Conservation (phyloP, 75 land plant species). For the Chamaecyparis obtusa region DNA sequence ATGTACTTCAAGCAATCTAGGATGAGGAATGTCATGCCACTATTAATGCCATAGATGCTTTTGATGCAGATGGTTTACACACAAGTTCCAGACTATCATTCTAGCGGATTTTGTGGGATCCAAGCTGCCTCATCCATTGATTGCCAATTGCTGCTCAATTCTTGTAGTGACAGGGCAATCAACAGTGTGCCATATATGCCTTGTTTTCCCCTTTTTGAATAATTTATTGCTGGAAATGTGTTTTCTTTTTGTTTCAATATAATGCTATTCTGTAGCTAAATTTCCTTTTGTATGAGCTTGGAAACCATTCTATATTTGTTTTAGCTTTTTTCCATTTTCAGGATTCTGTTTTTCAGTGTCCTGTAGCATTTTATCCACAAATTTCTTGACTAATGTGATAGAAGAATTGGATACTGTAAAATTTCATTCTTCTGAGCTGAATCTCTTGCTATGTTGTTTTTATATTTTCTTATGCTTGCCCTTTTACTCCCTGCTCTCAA, state of each 20-base stretch:
- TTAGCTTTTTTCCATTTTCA: too few relatives aligned
- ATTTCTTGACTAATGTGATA: background rate
- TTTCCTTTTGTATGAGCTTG: background rate
- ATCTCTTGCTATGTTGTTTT: background rate
- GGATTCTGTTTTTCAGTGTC: background rate
- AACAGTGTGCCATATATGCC: too few relatives aligned
- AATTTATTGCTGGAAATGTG: background rate
- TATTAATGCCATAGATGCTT: too few relatives aligned
- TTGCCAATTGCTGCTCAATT: too few relatives aligned
- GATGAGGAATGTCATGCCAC: too few relatives aligned
- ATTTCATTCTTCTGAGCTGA: background rate
- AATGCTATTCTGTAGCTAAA: background rate
- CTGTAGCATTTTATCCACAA: background rate
- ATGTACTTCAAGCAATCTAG: too few relatives aligned
- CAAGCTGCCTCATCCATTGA: too few relatives aligned
- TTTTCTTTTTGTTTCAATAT: background rate
- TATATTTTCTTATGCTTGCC: background rate
- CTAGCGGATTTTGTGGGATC: too few relatives aligned
- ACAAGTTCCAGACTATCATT: too few relatives aligned
- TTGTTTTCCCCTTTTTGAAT: background rate
- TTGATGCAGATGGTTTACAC: too few relatives aligned
- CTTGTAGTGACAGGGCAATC: too few relatives aligned
- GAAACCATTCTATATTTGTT: background rate
- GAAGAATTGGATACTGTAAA: background rate
- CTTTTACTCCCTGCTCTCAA: background rate